Percentiles rank a stretch among this genome's conserved stretches.
These are phyloP conservation scores for Yamadazyma philogaea DNA, from an alignment of 805 yeast species.

Conservation along the genomic window DNA sequence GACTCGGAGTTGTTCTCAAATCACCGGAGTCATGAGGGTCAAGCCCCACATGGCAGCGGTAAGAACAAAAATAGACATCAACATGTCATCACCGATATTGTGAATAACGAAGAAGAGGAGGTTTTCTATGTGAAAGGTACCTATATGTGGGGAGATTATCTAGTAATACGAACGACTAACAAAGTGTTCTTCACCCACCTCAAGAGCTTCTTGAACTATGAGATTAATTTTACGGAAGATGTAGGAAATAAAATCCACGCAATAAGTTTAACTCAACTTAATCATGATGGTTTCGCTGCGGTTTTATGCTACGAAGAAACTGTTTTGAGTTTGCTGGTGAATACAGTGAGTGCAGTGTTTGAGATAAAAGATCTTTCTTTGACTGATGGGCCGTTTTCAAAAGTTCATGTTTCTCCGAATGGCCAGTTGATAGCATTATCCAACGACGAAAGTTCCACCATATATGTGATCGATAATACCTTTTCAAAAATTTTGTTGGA, in stretches of 20 bases:
- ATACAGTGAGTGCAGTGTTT: slow-evolving; percentile 19
- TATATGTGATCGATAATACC: slow-evolving; percentile 50
- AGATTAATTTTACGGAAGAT: slow-evolving; percentile 28
- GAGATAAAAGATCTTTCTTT: slow-evolving; percentile 36
- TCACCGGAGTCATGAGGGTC: background rate
- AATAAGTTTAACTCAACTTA: slow-evolving; percentile 11
- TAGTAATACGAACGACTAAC: slow-evolving; percentile 32
- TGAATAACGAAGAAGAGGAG: slow-evolving; percentile 29
- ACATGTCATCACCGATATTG: slow-evolving; percentile 29
- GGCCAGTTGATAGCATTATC: slow-evolving; percentile 52
- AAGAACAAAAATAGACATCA: background rate
- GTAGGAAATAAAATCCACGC: slow-evolving; percentile 21
- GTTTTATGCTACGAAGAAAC: slow-evolving; percentile 28
- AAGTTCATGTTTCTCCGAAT: slow-evolving; percentile 50
- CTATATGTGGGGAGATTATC: slow-evolving; percentile 11
- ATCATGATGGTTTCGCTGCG: slow-evolving; percentile 16
- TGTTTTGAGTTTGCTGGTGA: slow-evolving; percentile 24
- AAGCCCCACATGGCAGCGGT: background rate
- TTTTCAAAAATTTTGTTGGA: slow-evolving; percentile 44
- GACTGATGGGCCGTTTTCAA: slow-evolving; percentile 49
- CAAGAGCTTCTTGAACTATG: slow-evolving; percentile 35
- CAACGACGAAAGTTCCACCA: slow-evolving; percentile 32
- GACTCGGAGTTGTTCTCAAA: slow-evolving; percentile 4
- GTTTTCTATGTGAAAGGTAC: slow-evolving; percentile 19
- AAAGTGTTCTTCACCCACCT: slow-evolving; percentile 37